Evolutionary conservation across 352 stramenopile species (phyloP), one percentile per base, ranked within the genome.

Genomic region (Halophytophthora batemanensis): DNA sequence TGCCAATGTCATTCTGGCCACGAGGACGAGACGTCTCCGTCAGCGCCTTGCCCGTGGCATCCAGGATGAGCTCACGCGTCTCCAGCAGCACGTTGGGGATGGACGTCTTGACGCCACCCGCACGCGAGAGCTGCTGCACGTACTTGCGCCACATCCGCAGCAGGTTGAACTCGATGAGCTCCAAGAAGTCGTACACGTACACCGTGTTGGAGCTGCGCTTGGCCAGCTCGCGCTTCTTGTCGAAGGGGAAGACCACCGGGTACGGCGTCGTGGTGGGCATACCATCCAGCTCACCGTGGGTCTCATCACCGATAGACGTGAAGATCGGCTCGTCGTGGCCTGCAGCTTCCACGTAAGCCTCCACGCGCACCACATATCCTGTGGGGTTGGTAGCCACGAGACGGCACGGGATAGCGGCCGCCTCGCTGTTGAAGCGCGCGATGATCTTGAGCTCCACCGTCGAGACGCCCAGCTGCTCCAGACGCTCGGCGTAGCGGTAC

Each of bases 141-240:
- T 96, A 97, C 34, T 83, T 77, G 34, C 96, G 80, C 97, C 97
- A 99, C 38, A 95, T 79, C 28, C 94, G 81, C 63, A 98, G 73
- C 39, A 99, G 67, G 33, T 92, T 96, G 57, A 95, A 91, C 81
- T 99, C 96, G 59, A 99, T 98, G 21, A 99, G 77, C 56, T 98
- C 95, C 31, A 98, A 76, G 66, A 99, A 98, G 77, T 99, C 98
- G 80, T 99, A 99, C 59, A 95, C 96, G 71, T 99, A 99, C 10
- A 98, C 98, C 22, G 97, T 99, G 73, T 98, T 98, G 53, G 98
- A 97, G 77, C 97, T 95, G 64, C 88, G 78, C 56, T 93, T 91
- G 21, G 89, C 90, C 61, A 96, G 81, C 66, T 95, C 64, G 77
- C 85, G 67, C 85, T 97, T 84, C 81, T 87, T 78, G 87, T 98